Percentiles rank a stretch among this genome's conserved stretches.
These are phyloP conservation scores for Citrullus amarus DNA, from an alignment of 306 rosid species.

Conservation along the genomic window DNA sequence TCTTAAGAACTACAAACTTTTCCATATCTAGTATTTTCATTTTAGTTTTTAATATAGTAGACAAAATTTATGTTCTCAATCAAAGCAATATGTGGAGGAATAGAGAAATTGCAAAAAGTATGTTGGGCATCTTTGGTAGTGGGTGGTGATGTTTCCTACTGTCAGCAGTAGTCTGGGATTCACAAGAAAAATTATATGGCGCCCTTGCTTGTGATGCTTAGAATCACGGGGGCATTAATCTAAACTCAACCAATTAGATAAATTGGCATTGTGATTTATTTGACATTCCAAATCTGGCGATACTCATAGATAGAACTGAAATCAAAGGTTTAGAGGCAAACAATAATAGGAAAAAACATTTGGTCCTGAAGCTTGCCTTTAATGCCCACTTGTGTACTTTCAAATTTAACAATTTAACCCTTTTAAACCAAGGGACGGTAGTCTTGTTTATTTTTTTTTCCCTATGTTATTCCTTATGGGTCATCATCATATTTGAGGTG, in stretches of 20 bases:
- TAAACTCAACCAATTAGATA: neutral
- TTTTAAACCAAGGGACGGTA: neutral
- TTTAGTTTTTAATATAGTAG: neutral
- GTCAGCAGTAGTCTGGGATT: neutral
- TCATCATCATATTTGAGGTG: neutral
- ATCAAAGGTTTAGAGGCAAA: neutral
- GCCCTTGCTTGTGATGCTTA: neutral
- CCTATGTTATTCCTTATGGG: neutral
- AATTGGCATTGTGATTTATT: neutral
- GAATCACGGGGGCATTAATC: neutral
- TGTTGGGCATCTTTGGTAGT: neutral
- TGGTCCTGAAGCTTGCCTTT: no score
- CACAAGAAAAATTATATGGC: neutral
- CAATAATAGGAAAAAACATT: no score
- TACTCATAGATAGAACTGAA: neutral
- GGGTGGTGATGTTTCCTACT: neutral
- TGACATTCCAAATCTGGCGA: neutral
- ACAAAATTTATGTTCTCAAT: neutral
- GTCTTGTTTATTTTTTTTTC: neutral
- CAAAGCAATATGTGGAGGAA: neutral
- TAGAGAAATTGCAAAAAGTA: neutral
- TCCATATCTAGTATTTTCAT: neutral
- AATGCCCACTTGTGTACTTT: no score
- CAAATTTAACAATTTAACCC: no score
- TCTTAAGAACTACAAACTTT: neutral